Evolutionary conservation across 495 filamentous ascomycete genomes (phyloP).

Genomic region (Podospora comata): DNA sequence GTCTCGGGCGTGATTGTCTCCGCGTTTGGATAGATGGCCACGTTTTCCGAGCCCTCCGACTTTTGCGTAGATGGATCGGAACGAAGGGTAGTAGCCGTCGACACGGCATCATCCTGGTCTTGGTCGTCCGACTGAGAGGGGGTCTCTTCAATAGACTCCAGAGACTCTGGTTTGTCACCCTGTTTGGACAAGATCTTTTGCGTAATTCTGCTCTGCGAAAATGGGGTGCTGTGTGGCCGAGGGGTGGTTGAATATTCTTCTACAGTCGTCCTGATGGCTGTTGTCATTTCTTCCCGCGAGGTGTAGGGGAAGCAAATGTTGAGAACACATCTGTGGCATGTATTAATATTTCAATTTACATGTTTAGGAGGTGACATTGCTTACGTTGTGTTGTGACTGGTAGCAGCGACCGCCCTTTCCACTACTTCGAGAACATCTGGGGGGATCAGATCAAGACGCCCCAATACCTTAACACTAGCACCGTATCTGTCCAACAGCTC

Average conservation of each 20-base stretch:
- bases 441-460: constrained; percentile 73
- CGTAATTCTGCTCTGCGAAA: constrained; percentile 81
- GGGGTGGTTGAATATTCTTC: constrained; percentile 71
- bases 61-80: constrained; percentile 51
- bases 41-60: constrained; percentile 22
- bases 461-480: constrained; percentile 77
- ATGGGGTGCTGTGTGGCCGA: constrained; percentile 59
- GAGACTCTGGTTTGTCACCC: constrained; percentile 48
- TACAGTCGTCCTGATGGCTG: constrained; percentile 84
- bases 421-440: constrained; percentile 85
- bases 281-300: constrained; percentile 90
- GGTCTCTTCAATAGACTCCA: constrained; percentile 42
- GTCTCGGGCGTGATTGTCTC: constrained; percentile 83
- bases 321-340: constrained; percentile 60
- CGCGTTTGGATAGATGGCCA: constrained; percentile 53
- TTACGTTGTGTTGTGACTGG: constrained; percentile 74
- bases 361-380: constrained; percentile 13
- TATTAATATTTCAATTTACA: neutral
- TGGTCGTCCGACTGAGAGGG: constrained; percentile 32
- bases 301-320: constrained; percentile 99
- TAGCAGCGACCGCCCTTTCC: constrained; percentile 77
- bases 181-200: constrained; percentile 70
- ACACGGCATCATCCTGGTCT: constrained; percentile 55
- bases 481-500: constrained; percentile 92
- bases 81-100: constrained; percentile 46